Base-by-base conservation (phyloP, 148 eudicot genomes). In the Camellia sinensis region DNA sequence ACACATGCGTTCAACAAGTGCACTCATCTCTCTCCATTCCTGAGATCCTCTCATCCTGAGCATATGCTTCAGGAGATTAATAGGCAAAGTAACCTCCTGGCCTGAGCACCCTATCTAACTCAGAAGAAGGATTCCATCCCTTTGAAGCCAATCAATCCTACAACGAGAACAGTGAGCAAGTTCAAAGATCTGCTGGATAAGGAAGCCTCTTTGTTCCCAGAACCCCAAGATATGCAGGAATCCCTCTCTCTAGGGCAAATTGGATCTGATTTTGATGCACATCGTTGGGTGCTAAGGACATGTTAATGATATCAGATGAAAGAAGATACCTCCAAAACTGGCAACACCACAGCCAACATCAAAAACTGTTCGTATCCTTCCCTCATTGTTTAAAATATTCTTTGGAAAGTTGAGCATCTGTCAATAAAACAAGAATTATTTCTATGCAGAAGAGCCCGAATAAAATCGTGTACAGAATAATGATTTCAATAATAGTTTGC, bases 291-390 rank as follows among this genome's bases (percentile, higher is more conserved):
- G 99, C 99, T 79, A 97, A 83, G 15, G 99, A 97, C 99, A 97
- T 97, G 12, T 98, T 41, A 3, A 97, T 81, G 67, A 97, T 90
- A 82, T 94, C 91, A 40, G 98, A 92, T 76, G 93, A 78, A 66
- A 97, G 94, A 83, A 97, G 98, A 87, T 97, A 72, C 87, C 99
- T n/a, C 99, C 99, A 85, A 97, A 97, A 88, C 99, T 97, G 29
- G 99, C 99, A 78, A 97, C 99, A 82, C 99, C 99, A 82, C 99
- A 97, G 57, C 99, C 99, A 61, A 94, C 95, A 84, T 97, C 99
- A 83, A 97, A 90, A 81, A 94, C 97, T 18, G 99, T 97, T 81
- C 99, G 87, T 29, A 97, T 53, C 66, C 79, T 88, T 83, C 99
- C 98, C 66, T 85, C 90, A 50, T 97, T 87, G 88, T 92, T 97